Percentiles rank a stretch among this genome's conserved stretches.
phyloP scores from a whole-genome alignment of 768 basidiomycete genomes.

The Russula emetica region DNA sequence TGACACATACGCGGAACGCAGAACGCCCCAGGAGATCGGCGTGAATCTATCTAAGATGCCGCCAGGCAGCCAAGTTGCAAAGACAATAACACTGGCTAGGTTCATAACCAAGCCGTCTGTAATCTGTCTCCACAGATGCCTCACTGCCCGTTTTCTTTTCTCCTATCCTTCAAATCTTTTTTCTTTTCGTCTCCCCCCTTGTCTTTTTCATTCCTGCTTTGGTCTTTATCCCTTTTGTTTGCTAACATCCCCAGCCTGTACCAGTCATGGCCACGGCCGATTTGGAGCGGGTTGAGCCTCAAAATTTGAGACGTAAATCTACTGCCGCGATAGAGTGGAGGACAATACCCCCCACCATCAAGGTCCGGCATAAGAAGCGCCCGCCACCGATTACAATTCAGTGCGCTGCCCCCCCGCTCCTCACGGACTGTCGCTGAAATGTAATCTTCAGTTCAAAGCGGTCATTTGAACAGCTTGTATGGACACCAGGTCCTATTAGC shows the following conservation, averaged over 20 bases:
- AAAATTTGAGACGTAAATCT: slow-evolving; percentile 17
- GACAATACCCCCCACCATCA: slow-evolving; percentile 28
- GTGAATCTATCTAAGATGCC: not conserved
- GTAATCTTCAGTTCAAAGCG: slow-evolving; percentile 19
- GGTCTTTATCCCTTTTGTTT: slow-evolving; percentile 11
- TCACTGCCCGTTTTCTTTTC: slow-evolving; percentile 4
- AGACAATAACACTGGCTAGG: slow-evolving; percentile 22
- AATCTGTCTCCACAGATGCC: slow-evolving; percentile 5
- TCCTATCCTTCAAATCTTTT: slow-evolving; percentile 4
- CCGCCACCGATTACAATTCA: slow-evolving; percentile 25
- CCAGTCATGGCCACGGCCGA: slow-evolving; percentile 13
- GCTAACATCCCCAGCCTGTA: slow-evolving; percentile 8
- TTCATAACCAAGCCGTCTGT: slow-evolving; percentile 23
- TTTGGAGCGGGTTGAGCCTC: slow-evolving; percentile 17
- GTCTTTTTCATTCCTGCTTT: slow-evolving; percentile 4
- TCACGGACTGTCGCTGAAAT: not conserved
- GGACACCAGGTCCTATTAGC: slow-evolving; percentile 21
- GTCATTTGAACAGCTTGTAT: slow-evolving; percentile 25
- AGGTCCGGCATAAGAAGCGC: slow-evolving; percentile 28
- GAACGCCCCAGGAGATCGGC: slow-evolving; percentile 22
- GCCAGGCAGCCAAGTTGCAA: slow-evolving; percentile 4
- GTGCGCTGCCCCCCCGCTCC: slow-evolving; percentile 18
- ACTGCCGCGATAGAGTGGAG: slow-evolving; percentile 28
- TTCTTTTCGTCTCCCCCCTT: not conserved
- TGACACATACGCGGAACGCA: not conserved